Base-by-base conservation (phyloP, 371 early-diverging fungal species). In the Dichotomocladium elegans region DNA sequence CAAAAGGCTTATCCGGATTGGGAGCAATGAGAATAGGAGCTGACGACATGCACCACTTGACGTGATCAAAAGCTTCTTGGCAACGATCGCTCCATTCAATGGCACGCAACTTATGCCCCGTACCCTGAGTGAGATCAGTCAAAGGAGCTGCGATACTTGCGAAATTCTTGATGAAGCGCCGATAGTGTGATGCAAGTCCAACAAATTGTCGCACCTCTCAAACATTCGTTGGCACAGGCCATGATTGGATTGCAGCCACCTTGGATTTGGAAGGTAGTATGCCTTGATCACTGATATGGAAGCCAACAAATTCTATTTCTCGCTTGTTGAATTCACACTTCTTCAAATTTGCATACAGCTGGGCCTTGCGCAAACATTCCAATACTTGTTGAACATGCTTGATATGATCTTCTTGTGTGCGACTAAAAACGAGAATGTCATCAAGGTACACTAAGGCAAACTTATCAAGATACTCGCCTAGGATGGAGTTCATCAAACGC, bases 281-380 rank as follows among this genome's bases (percentile, higher is more conserved):
- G 34, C 77, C 76, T 0, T 55, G 33, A 8, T 15, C 37, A 58
- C 55, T 45, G 11, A 82, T 37, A 1, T 63, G 34, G 53, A 63
- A 63, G 11, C 81, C 79, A 4, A 81, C 42, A 55, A 63, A 82
- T 6, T 61, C 55, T 6, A 83, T 17, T 26, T 67, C 55, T 1
- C 29, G 12, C 7, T 34, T 15, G 44, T 29, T 28, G 52, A 84
- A 81, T 4, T 56, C 40, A 48, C 84, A 86, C 55, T 88, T 88
- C 40, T 65, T 55, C 12, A 61, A 33, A 19, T 81, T 79, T 1
- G 46, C 58, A 4, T 55, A 61, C 10, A 86, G 46, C 2, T 64
- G 34, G 6, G 70, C 49, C 9, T 74, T 28, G 0, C 53, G 29
- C 5, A 86, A 60, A 14, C 57, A 28, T 0, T 62, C 8, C 6